These are phyloP conservation scores for Lactifluus echinatus DNA, from an alignment of 768 basidiomycete genomes.

Conservation along the genomic window DNA sequence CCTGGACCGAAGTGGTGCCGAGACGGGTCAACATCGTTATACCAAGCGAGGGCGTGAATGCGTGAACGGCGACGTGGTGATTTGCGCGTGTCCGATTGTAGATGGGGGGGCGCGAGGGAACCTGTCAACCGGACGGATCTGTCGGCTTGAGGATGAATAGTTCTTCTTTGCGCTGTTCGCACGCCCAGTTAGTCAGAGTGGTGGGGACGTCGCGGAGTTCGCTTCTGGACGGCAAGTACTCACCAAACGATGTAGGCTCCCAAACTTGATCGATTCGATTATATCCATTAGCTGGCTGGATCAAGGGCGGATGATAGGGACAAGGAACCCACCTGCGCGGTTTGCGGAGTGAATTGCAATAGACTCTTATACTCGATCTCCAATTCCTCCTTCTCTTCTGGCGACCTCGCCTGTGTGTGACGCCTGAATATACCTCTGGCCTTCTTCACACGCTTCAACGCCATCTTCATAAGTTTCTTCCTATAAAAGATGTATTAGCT, in stretches of 20 bases:
- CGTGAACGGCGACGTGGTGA: too few species aligned
- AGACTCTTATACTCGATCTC: not conserved
- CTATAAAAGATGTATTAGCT: not conserved
- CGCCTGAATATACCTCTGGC: not conserved
- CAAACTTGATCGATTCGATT: not conserved
- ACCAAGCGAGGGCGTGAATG: too few species aligned
- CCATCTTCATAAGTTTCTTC: not conserved
- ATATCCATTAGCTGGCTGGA: not conserved
- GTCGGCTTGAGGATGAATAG: not conserved
- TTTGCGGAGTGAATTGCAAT: conserved; percentile 2
- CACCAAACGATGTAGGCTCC: conserved; percentile 1
- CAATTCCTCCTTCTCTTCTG: not conserved
- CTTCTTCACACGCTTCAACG: conserved; percentile 3
- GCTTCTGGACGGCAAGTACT: not conserved
- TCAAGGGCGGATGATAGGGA: not conserved
- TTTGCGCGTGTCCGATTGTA: too few species aligned
- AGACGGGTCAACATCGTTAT: too few species aligned
- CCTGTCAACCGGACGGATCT: too few species aligned
- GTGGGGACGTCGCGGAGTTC: too few species aligned
- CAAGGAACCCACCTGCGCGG: not conserved
- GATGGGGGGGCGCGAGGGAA: too few species aligned
- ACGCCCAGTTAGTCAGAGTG: not conserved
- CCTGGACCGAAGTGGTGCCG: too few species aligned
- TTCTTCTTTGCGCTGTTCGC: not conserved
- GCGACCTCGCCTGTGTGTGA: not conserved